A percentile compares a stretch with the other conserved stretches of the same genome.
Conservation (phyloP, 192 early-diverging fungal species). For the Linderina pennispora region DNA sequence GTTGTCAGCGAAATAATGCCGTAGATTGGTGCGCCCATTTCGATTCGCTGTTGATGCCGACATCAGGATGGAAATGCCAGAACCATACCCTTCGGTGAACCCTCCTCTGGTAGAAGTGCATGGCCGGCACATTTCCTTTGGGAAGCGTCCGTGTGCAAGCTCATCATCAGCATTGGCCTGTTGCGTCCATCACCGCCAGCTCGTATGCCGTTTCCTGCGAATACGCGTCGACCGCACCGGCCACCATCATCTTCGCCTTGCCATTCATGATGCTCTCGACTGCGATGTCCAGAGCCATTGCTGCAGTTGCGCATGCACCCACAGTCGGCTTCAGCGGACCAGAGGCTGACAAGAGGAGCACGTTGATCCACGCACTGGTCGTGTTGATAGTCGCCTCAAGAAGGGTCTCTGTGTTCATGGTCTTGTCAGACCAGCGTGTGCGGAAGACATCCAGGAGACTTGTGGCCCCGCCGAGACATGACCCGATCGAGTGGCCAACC, state of each 20-base stretch:
- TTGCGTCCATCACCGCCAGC: slow-evolving; percentile 97
- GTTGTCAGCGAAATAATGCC: slow-evolving; percentile 79
- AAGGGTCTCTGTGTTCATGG: slow-evolving; percentile 84
- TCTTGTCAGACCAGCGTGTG: slow-evolving; percentile 73
- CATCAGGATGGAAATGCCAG: slow-evolving; percentile 87
- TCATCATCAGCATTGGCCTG: slow-evolving; percentile 75
- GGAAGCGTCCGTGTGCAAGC: slow-evolving; percentile 73
- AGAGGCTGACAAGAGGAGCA: slow-evolving; percentile 86
- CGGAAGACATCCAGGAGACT: slow-evolving; percentile 69
- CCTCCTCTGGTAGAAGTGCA: slow-evolving; percentile 83
- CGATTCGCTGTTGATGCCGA: slow-evolving; percentile 73
- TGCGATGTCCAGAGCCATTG: slow-evolving; percentile 85
- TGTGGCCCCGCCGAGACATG: slow-evolving; percentile 79
- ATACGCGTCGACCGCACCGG: slow-evolving; percentile 86
- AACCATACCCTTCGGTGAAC: slow-evolving; percentile 92
- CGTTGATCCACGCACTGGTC: slow-evolving; percentile 93
- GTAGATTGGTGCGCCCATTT: slow-evolving; percentile 89
- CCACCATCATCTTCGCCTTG: slow-evolving; percentile 88
- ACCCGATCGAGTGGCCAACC: slow-evolving; percentile 86
- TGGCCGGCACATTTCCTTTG: slow-evolving; percentile 89
- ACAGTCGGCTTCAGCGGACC: slow-evolving; percentile 79
- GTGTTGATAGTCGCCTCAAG: slow-evolving; percentile 95
- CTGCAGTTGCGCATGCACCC: slow-evolving; percentile 92
- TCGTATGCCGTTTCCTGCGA: slow-evolving; percentile 86
- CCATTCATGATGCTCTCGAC: slow-evolving; percentile 85